Evolutionary conservation across 352 stramenopile species (phyloP).

Genomic region (Phytopythium vexans): DNA sequence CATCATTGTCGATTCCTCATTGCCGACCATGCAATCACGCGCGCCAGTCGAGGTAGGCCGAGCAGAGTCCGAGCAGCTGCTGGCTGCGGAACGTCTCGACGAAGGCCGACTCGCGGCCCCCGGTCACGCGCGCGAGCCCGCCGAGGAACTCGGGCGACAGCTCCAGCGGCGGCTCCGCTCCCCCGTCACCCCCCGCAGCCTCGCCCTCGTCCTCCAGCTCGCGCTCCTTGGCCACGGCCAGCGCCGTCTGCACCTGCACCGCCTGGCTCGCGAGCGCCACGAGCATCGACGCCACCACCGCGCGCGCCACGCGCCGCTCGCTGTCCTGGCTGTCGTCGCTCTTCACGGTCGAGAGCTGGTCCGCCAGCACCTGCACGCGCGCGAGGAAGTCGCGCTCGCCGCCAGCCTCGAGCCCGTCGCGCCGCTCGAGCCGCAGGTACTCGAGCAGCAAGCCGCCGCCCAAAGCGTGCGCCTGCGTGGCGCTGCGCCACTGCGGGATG

Average conservation of each 20-base stretch:
- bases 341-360: constrained; percentile 43
- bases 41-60: constrained; percentile 61
- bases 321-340: constrained; percentile 10
- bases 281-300: constrained; percentile 61
- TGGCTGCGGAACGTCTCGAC: constrained; percentile 55
- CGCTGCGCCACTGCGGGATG: constrained; percentile 69
- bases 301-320: constrained; percentile 28
- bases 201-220: constrained; percentile 19
- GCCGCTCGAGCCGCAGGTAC: constrained; percentile 62
- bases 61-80: constrained; percentile 53
- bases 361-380: constrained; percentile 53
- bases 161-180: constrained; percentile 29
- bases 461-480: constrained; percentile 38
- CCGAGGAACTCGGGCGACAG: constrained; percentile 46
- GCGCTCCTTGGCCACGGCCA: constrained; percentile 47
- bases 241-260: constrained; percentile 43
- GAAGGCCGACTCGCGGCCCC: constrained; percentile 41
- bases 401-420: constrained; percentile 50
- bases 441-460: constrained; percentile 65
- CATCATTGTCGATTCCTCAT: no score
- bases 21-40: constrained; percentile 10
- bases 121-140: constrained; percentile 34
- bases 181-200: constrained; percentile 5
- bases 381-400: constrained; percentile 57
- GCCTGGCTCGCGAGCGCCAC: constrained; percentile 52